These are phyloP conservation scores for Casuarina cunninghamiana DNA, from an alignment of 306 rosid genomes.

Conservation along the genomic window DNA sequence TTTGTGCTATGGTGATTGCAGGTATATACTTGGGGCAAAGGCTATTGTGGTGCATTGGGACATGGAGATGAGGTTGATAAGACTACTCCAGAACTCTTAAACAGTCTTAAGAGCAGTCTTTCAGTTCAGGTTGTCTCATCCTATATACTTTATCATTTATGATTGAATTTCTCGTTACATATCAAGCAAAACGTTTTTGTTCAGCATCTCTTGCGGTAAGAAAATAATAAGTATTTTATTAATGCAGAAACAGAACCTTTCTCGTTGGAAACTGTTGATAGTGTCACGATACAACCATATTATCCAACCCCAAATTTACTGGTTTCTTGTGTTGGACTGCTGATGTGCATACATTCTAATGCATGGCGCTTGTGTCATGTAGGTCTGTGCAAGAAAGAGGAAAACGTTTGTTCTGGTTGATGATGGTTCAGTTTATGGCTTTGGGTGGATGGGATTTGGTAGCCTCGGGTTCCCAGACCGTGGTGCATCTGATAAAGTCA, in stretches of 20 bases:
- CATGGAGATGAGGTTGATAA: constrained; percentile 93
- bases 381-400: constrained; percentile 93
- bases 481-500: constrained; percentile 68
- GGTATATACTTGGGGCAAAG: constrained; percentile 95
- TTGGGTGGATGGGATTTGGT: constrained; percentile 93
- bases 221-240: not conserved
- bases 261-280: not conserved
- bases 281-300: not conserved
- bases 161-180: not conserved
- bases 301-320: not conserved
- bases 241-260: not conserved
- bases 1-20: constrained; percentile 34
- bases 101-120: constrained; percentile 55
- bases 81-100: constrained; percentile 70
- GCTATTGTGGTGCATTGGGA: constrained; percentile 96
- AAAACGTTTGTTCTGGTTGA: constrained; percentile 81
- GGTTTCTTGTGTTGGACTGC: constrained; percentile 2
- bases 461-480: constrained; percentile 87
- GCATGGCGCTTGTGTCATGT: constrained; percentile 22
- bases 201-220: not conserved
- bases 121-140: constrained; percentile 75
- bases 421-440: constrained; percentile 74
- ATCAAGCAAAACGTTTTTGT: not conserved
- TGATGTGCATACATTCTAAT: not conserved
- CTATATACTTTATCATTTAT: not conserved